These are phyloP conservation scores for Diphasiastrum complanatum DNA, from an alignment of 83 land plant species.

Conservation along the genomic window DNA sequence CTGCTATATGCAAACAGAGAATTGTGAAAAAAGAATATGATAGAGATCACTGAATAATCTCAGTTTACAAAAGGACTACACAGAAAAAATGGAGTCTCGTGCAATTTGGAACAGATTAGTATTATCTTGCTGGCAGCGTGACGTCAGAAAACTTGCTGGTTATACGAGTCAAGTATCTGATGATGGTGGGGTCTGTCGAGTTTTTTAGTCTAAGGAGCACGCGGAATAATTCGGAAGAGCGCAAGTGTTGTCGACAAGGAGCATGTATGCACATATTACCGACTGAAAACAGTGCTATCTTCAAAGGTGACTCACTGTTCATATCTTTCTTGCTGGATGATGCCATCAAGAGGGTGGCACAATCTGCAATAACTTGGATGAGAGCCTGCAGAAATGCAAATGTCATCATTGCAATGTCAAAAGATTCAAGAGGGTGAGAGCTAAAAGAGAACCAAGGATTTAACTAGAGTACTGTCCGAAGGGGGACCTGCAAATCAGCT, in stretches of 20 bases:
- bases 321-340: slow-evolving; percentile 38
- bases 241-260: slow-evolving; percentile 69
- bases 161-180: slow-evolving; percentile 64
- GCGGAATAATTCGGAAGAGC: slow-evolving; percentile 64
- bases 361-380: slow-evolving; percentile 61
- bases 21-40: no score
- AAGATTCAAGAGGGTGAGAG: not conserved
- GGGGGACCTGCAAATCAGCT: no score
- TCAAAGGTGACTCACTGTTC: slow-evolving; percentile 75
- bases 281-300: slow-evolving; percentile 76
- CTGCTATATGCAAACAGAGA: no score
- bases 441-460: not conserved
- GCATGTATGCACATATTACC: slow-evolving; percentile 82
- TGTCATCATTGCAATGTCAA: not conserved
- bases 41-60: no score
- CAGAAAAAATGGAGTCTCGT: no score
- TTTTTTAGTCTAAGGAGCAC: slow-evolving; percentile 50
- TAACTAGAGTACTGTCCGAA: no score
- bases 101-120: no score
- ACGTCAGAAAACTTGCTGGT: slow-evolving; percentile 51
- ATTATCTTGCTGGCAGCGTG: no score
- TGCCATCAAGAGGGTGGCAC: slow-evolving; percentile 50
- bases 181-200: slow-evolving; percentile 69
- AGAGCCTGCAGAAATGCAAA: slow-evolving; percentile 56
- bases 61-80: no score